Evolutionary conservation across 2,329 filamentous ascomycete genomes (phyloP), one percentile per base, ranked within the genome.

Genomic region (Cryphonectria japonica): DNA sequence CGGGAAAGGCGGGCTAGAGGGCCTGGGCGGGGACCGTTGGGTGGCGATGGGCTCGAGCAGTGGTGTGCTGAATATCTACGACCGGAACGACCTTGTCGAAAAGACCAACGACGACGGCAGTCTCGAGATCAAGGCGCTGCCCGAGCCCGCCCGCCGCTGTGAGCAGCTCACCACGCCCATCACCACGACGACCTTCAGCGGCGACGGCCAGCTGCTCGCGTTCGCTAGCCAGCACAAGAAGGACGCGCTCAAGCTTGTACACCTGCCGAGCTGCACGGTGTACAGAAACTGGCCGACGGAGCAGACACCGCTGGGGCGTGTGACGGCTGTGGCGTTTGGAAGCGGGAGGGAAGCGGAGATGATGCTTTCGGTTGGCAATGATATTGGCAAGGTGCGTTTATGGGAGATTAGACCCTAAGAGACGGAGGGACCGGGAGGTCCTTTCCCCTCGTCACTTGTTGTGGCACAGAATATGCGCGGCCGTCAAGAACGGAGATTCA

Each of bases 261-360:
- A 99, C 81, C 83, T 99, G 75, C 95, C 95, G 0, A 95, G 89
- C 75, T 97, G 94, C 80, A 97, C 94, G 1, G 93, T 98, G 29
- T 99, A 96, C 85, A 90, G 91, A 77, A 99, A 99, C 82, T 99
- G 96, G 96, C 96, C 96, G 34, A 99, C 95, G 68, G 89, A 90
- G 74, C 91, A 92, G 79, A 99, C 96, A 70, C 94, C 95, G 0
- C 82, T 99, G 73, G 96, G 96, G 0, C 87, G 94, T 71, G 90
- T 98, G 75, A 93, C 93, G 2, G 86, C 89, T 0, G 88, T 94
- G 72, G 91, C 92, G 3, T 92, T 93, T 78, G 87, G 87, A 29
- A 85, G 83, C 7, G 85, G 86, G 73, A 92, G 89, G 72, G 87
- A 92, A 76, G 67, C 71, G 26, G 71, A 72, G 32, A 67, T 71